Base-by-base conservation (phyloP, 441 rosid genomes). In the Jatropha multifida region DNA sequence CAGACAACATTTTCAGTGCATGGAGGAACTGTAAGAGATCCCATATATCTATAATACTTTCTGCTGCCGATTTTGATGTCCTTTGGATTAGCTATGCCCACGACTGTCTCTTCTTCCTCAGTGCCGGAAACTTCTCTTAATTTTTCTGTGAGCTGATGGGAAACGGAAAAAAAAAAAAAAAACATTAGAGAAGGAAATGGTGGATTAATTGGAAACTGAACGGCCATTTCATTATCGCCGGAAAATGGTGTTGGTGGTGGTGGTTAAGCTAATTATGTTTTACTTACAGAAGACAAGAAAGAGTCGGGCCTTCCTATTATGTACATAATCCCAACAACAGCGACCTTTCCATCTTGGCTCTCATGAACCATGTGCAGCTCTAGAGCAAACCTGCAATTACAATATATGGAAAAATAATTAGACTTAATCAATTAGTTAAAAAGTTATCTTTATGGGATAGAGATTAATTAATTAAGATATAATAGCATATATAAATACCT, bases 1-100 rank as follows among this genome's bases (percentile, higher is more conserved):
- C 97, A 94, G 20, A 72, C n/a, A 26, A 92, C 94, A 67, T 88
- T 83, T 80, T 92, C 87, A 14, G 90, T 84, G 83, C 98, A 94
- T 1, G 98, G 97, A 76, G 98, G 98, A 68, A 83, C 7, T 10
- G 98, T 94, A 40, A 94, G 98, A 74, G 98, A 94, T 38, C 97
- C 98, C 0, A 86, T 17, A 76, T 92, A 92, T 82, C 93, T 85
- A 74, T 84, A 94, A 73, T 92, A 94, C 67, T 85, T 81, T 76
- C 75, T 79, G 74, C 88, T 81, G 51, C 87, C 90, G 23, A 88
- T 59, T 65, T 80, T 82, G 38, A 92, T 58, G 46, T 44, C 44
- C 32, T 76, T 81, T 13, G 96, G 93, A 76, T 89, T 78, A 26
- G 86, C 65, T 46, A 84, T 46, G 0, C 91, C 88, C 27, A 77